These are phyloP conservation scores for Rubus parviflorus DNA, from an alignment of 306 rosid genomes.

Conservation along the genomic window DNA sequence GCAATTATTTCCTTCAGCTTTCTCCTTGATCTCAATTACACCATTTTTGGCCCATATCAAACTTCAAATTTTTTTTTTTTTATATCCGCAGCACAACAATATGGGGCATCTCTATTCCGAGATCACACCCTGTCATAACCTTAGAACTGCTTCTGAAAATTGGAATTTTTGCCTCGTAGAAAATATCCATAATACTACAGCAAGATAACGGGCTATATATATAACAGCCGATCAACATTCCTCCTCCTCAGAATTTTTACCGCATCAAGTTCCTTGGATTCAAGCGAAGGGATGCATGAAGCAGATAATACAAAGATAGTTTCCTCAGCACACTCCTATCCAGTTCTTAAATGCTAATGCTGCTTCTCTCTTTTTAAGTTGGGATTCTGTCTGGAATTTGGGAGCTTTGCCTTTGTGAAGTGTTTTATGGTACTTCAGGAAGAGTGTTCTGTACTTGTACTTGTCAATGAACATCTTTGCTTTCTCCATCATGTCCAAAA, in stretches of 20 bases:
- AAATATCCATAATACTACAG: not conserved
- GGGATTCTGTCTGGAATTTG: slow-evolving; percentile 5
- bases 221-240: not conserved
- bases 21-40: not conserved
- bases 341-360: slow-evolving; percentile 3
- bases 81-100: not conserved
- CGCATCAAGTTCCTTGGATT: not conserved
- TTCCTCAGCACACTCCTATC: slow-evolving; percentile 4
- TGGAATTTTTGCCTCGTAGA: not conserved
- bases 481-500: not conserved
- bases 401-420: slow-evolving; percentile 6
- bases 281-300: not conserved
- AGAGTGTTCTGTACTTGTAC: slow-evolving; percentile 10
- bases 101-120: not conserved
- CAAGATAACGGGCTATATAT: not conserved
- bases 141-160: not conserved
- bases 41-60: not conserved
- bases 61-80: not conserved
- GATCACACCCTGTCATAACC: not conserved
- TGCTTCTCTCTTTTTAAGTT: not conserved
- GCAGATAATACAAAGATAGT: not conserved
- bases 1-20: not conserved
- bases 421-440: slow-evolving; percentile 6
- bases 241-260: not conserved
- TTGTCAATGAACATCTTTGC: not conserved